phyloP scores from a whole-genome alignment of 164 flowering plant species.

The Stephania cephalantha region DNA sequence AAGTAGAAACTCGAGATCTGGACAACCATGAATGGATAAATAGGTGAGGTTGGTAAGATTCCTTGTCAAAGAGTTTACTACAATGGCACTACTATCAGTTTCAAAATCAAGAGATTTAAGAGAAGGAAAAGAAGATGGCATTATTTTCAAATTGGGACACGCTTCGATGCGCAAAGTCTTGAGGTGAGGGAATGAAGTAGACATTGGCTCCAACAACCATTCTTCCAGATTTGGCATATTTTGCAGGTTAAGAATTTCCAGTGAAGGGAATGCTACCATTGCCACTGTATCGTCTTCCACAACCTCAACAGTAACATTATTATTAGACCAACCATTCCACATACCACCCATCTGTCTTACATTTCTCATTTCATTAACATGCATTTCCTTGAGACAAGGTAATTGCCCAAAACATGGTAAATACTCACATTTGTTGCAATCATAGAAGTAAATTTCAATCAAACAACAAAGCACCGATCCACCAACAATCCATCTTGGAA shows the following conservation, averaged over 20 bases:
- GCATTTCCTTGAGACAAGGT: conserved; percentile 11
- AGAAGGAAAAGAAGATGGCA: neutral
- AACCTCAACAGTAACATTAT: neutral
- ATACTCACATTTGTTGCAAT: neutral
- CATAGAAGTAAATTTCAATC: neutral
- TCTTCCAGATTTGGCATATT: conserved; percentile 11
- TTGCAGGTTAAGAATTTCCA: conserved; percentile 4
- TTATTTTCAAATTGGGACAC: conserved; percentile 2
- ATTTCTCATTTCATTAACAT: neutral
- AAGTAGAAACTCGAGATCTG: no score
- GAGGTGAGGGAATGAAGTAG: conserved; percentile 17
- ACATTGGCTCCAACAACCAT: conserved; percentile 11
- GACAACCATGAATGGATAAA: neutral
- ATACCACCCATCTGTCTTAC: conserved; percentile 12
- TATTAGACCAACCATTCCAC: neutral
- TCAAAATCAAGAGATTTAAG: neutral
- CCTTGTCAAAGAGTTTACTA: neutral
- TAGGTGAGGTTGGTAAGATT: neutral
- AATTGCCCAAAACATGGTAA: conserved; percentile 21
- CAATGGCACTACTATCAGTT: neutral
- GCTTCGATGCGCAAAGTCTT: neutral
- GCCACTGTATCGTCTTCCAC: neutral
- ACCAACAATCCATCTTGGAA: conserved; percentile 4
- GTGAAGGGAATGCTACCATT: conserved; percentile 11
- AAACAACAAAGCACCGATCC: neutral